Base-by-base conservation (phyloP, 164 flowering plant species). In the Saururus chinensis region DNA sequence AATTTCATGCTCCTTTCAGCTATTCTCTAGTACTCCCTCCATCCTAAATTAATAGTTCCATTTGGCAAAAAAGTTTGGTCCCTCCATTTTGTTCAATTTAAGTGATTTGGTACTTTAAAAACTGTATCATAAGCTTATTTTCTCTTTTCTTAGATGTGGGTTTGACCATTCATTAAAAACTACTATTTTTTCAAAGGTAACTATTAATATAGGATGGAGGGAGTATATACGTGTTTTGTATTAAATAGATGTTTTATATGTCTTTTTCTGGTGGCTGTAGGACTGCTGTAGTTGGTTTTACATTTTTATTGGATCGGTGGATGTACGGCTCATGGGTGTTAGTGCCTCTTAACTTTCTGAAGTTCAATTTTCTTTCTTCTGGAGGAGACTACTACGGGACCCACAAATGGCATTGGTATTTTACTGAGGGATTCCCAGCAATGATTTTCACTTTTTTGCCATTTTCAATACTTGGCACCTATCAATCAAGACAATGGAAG, bases 321-420 rank as follows among this genome's bases (percentile, higher is more conserved):
- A 76, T 92, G 81, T 92, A 86, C 61, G 92, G 87, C 42, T 78
- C 88, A 11, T 86, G 89, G 98, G 68, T 82, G 48, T 66, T 89
- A 52, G 96, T 89, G 56, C 96, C 98, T 63, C 79, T 92, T 59
- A 89, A 92, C 74, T 92, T 92, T 80, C 74, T 89, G 26, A 84
- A 80, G 74, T 92, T 92, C 82, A 89, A 87, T 71, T 83, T 92
- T 76, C 80, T 87, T 62, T 89, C 93, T 56, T 83, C 93, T 64
- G 95, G 96, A 6, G 96, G 93, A 56, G 96, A 92, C 78, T 87
- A 82, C 76, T 92, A 88, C 81, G 96, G 96, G 64, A 92, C 89
- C 64, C 98, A 92, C 75, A 74, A 73, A 66, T 87, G 96, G 96
- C 96, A 89, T 73, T 89, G 98, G 98, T 89, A 89, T 77, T 80